Evolutionary conservation across 331 rosid genomes (phyloP).

Genomic region (Spiraea crenata): DNA sequence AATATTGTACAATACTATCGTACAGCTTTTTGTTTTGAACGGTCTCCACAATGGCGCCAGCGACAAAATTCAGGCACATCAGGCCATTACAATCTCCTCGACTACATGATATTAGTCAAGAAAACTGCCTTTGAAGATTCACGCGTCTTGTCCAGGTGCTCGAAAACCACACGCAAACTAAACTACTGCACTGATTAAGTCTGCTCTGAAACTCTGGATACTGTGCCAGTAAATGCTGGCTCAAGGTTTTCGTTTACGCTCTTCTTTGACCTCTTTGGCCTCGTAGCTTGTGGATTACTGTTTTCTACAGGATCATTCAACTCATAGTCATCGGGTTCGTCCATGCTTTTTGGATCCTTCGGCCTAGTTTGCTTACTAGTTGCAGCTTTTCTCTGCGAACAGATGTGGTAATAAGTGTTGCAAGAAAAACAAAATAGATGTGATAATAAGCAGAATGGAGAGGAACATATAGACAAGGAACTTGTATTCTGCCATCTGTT

Average conservation of each 20-base stretch:
- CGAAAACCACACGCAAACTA: conserved; percentile 20
- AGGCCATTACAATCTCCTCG: neutral
- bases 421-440: no score
- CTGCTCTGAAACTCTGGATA: conserved; percentile 36
- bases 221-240: conserved; percentile 39
- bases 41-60: neutral
- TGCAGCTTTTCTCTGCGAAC: conserved; percentile 61
- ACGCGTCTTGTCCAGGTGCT: conserved; percentile 30
- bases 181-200: conserved; percentile 31
- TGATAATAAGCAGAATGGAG: conserved; percentile 22
- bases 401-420: conserved; percentile 5
- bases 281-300: conserved; percentile 40
- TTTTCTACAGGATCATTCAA: conserved; percentile 43
- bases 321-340: conserved; percentile 39
- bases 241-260: conserved; percentile 61
- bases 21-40: neutral
- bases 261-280: conserved; percentile 74
- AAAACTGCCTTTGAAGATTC: conserved; percentile 13
- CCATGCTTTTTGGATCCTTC: conserved; percentile 47
- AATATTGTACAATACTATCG: neutral
- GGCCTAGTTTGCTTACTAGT: conserved; percentile 45
- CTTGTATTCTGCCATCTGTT: neutral
- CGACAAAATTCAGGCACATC: neutral
- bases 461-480: conserved; percentile 3
- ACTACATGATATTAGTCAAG: conserved; percentile 2